Evolutionary conservation across 169 alveolate species (phyloP).

Genomic region (Sarcocystis neurona): DNA sequence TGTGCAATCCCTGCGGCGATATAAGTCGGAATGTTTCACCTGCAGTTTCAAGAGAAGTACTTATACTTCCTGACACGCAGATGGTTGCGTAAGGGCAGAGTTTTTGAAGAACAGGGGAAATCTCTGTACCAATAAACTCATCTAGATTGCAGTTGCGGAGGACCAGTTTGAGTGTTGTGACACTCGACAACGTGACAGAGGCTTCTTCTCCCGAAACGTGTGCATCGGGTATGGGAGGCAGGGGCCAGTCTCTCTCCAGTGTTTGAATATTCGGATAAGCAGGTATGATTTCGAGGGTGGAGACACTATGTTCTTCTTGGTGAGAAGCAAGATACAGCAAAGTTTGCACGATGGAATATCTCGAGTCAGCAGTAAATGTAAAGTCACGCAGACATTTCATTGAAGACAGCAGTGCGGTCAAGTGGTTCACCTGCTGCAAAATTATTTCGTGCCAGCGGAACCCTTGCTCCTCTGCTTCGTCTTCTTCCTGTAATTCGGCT

Average conservation of each 20-base stretch:
- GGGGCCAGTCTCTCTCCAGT: constrained; percentile 14
- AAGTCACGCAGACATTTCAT: not conserved
- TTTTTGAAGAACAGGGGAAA: not conserved
- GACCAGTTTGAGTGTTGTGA: not conserved
- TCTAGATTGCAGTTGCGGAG: not conserved
- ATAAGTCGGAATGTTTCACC: not conserved
- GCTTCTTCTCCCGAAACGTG: not conserved
- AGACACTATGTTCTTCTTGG: not conserved
- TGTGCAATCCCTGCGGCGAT: not conserved
- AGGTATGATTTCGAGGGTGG: not conserved
- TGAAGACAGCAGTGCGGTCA: not conserved
- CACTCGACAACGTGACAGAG: not conserved
- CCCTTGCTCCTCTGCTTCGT: not conserved
- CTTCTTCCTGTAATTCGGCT: no score
- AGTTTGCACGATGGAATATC: not conserved
- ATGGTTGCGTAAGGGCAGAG: not conserved
- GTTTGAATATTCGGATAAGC: not conserved
- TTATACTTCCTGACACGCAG: no score
- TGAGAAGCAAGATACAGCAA: constrained; percentile 5
- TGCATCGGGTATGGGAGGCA: not conserved
- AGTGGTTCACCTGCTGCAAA: not conserved
- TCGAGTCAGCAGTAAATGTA: constrained; percentile 19
- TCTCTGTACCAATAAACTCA: not conserved
- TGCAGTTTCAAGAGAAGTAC: no score
- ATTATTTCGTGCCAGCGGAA: constrained; percentile 12